phyloP scores from a whole-genome alignment of 139 green algal genomes.

The Asterochloris sp. region DNA sequence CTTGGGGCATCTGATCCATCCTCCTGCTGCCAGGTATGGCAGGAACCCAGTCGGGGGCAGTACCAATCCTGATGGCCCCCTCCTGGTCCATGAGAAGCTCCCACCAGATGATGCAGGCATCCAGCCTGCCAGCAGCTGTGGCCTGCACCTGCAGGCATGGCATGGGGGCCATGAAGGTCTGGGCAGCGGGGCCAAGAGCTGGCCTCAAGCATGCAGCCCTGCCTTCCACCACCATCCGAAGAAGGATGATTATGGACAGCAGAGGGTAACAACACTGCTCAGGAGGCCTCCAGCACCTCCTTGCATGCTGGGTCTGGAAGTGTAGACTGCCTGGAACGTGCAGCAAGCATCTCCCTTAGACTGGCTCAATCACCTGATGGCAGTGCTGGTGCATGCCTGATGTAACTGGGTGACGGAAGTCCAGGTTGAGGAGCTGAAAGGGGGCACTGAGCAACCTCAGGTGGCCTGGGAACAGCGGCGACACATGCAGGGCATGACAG shows the following conservation, averaged over 20 bases:
- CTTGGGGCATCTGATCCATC: slow-evolving; percentile 9
- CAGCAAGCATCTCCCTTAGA: too few relatives aligned
- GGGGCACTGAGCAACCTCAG: slow-evolving; percentile 3
- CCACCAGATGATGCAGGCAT: slow-evolving; percentile 59
- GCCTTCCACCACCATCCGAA: too few relatives aligned
- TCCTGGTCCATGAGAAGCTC: slow-evolving; percentile 36
- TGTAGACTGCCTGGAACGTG: too few relatives aligned
- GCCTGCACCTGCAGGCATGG: slow-evolving; percentile 19
- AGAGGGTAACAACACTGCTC: too few relatives aligned
- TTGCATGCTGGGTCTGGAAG: too few relatives aligned
- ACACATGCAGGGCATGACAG: slow-evolving; percentile 1
- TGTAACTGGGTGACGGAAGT: neutral
- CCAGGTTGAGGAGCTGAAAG: slow-evolving; percentile 7
- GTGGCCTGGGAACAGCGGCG: slow-evolving; percentile 2
- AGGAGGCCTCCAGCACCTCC: too few relatives aligned
- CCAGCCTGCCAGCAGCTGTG: slow-evolving; percentile 15
- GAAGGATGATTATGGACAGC: too few relatives aligned
- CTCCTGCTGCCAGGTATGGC: neutral
- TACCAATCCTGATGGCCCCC: slow-evolving; percentile 28
- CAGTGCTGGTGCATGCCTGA: neutral
- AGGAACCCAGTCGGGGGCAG: slow-evolving; percentile 33
- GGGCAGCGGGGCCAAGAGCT: too few relatives aligned
- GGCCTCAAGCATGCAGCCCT: too few relatives aligned
- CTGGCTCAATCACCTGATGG: too few relatives aligned
- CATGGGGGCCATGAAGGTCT: neutral